These are phyloP conservation scores for Dacryopinax spathularia DNA, from an alignment of 768 basidiomycete genomes.

Conservation along the genomic window DNA sequence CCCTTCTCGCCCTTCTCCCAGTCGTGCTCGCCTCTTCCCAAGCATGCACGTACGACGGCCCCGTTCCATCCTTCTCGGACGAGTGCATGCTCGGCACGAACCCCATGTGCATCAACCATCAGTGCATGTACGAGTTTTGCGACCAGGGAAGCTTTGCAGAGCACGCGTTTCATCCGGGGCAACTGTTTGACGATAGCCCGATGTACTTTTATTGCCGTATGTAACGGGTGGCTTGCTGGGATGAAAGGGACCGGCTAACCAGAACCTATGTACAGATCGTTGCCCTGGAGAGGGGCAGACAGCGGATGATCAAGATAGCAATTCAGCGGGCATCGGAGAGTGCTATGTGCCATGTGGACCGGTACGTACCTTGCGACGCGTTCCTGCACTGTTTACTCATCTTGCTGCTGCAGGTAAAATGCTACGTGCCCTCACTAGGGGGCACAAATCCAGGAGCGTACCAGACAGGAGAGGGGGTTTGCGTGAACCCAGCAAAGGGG, in stretches of 20 bases:
- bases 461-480: not conserved
- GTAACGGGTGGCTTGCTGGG: not conserved
- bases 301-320: constrained; percentile 1
- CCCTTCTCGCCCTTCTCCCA: not conserved
- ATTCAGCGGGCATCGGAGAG: not conserved
- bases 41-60: not conserved
- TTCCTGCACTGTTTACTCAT: not conserved
- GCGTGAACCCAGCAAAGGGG: not conserved
- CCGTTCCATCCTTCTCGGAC: constrained; percentile 1
- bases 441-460: not conserved
- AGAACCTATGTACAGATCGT: not conserved
- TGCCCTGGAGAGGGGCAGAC: not conserved
- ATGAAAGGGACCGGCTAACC: not conserved
- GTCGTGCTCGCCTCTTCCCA: not conserved
- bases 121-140: constrained; percentile 3
- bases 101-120: constrained; percentile 1
- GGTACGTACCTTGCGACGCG: not conserved
- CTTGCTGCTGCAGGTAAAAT: not conserved
- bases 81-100: constrained; percentile 3
- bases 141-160: constrained; percentile 1
- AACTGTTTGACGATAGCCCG: not conserved
- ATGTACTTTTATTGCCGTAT: not conserved
- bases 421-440: not conserved
- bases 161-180: not conserved
- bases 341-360: constrained; percentile 2